Percentiles rank a stretch among this genome's conserved stretches.
These are phyloP conservation scores for Ophiosphaerella herpotricha DNA, from an alignment of 2,329 filamentous ascomycete genomes.

Conservation along the genomic window DNA sequence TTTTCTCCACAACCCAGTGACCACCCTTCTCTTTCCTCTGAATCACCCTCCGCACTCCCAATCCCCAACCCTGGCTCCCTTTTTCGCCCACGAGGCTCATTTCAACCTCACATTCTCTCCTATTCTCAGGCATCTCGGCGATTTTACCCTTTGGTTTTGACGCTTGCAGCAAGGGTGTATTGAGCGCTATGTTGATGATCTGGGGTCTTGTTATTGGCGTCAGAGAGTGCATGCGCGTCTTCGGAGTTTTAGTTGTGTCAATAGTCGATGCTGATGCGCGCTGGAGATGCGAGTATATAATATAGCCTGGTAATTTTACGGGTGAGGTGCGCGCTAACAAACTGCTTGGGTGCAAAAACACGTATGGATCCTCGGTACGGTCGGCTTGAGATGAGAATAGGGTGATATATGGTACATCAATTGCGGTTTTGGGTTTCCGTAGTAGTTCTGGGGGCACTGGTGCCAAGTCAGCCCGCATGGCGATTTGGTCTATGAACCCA, in stretches of 20 bases:
- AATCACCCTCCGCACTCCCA: slow-evolving; percentile 82
- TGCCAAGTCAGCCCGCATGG: slow-evolving; percentile 86
- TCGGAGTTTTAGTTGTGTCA: slow-evolving; percentile 49
- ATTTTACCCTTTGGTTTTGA: slow-evolving; percentile 92
- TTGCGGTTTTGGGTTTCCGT: slow-evolving; percentile 78
- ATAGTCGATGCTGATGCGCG: slow-evolving; percentile 58
- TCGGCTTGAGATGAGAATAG: slow-evolving; percentile 69
- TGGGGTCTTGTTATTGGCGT: slow-evolving; percentile 78
- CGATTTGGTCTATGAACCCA: slow-evolving; percentile 92
- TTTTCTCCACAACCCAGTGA: slow-evolving; percentile 71
- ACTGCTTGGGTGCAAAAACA: slow-evolving; percentile 88
- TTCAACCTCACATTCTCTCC: slow-evolving; percentile 81
- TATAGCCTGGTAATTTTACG: slow-evolving; percentile 73
- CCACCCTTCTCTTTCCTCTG: slow-evolving; percentile 73
- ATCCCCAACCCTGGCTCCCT: slow-evolving; percentile 74
- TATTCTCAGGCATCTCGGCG: slow-evolving; percentile 53
- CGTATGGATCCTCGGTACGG: slow-evolving; percentile 58
- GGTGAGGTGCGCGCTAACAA: slow-evolving; percentile 66
- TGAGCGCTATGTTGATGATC: slow-evolving; percentile 77
- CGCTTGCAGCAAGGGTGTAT: slow-evolving; percentile 80
- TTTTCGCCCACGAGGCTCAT: slow-evolving; percentile 75
- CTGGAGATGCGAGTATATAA: slow-evolving; percentile 87
- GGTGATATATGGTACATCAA: slow-evolving; percentile 89
- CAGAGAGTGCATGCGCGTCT: slow-evolving; percentile 85
- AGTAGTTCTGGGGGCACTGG: slow-evolving; percentile 61